Conservation (phyloP, 169 alveolate species). For the Ichthyophthirius multifiliis region DNA sequence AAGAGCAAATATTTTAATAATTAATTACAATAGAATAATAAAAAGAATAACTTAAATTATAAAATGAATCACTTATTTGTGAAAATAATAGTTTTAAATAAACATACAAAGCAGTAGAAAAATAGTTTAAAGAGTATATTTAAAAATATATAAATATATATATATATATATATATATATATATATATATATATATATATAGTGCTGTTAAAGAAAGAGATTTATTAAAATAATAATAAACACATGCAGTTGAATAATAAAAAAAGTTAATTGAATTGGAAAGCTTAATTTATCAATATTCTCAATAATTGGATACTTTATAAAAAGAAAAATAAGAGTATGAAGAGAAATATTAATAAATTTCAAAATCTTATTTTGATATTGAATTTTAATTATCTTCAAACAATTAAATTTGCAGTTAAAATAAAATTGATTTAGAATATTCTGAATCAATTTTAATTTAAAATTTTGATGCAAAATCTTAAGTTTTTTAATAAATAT, state of each 20-base stretch:
- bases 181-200: background rate
- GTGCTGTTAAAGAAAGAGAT: slow-evolving; percentile 1
- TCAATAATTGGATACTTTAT: background rate
- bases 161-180: background rate
- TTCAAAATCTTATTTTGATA: background rate
- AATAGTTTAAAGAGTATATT: background rate
- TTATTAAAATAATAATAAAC: background rate
- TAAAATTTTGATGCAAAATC: too few species aligned
- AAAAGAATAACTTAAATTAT: background rate
- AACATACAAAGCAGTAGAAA: background rate
- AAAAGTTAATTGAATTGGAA: background rate
- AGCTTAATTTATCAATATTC: background rate
- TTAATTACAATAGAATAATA: background rate
- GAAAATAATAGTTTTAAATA: background rate
- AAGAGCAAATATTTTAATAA: background rate
- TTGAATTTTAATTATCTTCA: background rate
- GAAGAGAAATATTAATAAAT: background rate
- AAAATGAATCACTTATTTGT: background rate
- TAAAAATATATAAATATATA: background rate
- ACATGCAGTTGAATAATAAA: background rate
- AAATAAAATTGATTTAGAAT: too few species aligned
- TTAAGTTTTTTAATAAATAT: too few species aligned
- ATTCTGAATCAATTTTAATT: too few species aligned
- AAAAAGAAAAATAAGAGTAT: background rate
- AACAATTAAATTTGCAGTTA: too few species aligned